These are phyloP conservation scores for Ramaria sp. DNA, from an alignment of 768 basidiomycete genomes.

Conservation along the genomic window DNA sequence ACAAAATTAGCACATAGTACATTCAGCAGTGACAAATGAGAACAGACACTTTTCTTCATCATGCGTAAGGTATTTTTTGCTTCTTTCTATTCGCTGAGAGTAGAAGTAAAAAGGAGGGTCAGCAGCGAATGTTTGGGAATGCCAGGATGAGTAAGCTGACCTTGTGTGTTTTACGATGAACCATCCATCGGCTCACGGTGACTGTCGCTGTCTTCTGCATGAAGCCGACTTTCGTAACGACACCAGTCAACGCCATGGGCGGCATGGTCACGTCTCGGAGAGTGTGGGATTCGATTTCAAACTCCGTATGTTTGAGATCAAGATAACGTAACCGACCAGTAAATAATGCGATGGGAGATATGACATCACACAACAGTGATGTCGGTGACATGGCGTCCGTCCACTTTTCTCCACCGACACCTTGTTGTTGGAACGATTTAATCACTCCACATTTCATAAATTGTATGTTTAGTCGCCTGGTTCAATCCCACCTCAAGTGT, in stretches of 20 bases:
- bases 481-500: too few relatives aligned
- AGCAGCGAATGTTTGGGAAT: not conserved
- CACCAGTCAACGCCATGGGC: constrained; percentile 63
- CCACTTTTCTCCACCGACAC: too few relatives aligned
- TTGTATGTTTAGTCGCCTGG: too few relatives aligned
- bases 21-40: not conserved
- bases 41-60: constrained; percentile 60
- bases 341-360: too few relatives aligned
- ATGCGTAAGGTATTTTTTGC: constrained; percentile 70
- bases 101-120: constrained; percentile 9
- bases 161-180: constrained; percentile 70
- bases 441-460: too few relatives aligned
- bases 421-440: too few relatives aligned
- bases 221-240: constrained; percentile 70
- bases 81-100: constrained; percentile 31
- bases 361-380: too few relatives aligned
- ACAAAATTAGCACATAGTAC: constrained; percentile 8
- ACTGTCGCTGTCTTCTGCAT: constrained; percentile 85
- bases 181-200: constrained; percentile 60
- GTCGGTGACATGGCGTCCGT: too few relatives aligned
- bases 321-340: too few relatives aligned
- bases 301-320: too few relatives aligned
- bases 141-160: constrained; percentile 28
- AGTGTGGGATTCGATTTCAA: too few relatives aligned
- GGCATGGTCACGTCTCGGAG: constrained; percentile 56